A percentile compares a stretch with the other conserved stretches of the same genome.
phyloP scores from a whole-genome alignment of 805 yeast genomes.

The Candida ovalis region DNA sequence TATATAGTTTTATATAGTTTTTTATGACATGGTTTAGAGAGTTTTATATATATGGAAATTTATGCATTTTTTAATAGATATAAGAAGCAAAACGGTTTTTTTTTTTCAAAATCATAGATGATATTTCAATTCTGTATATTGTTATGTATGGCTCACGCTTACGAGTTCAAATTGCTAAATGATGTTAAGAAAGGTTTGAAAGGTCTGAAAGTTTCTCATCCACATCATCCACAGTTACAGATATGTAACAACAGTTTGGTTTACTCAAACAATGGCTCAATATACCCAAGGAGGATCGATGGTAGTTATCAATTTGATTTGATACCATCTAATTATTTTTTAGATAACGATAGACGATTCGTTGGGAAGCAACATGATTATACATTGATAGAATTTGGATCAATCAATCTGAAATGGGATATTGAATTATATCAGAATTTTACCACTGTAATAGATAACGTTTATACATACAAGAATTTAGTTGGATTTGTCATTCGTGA shows the following conservation, averaged over 20 bases:
- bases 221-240: slow-evolving; percentile 4
- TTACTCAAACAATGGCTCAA: slow-evolving; percentile 13
- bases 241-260: slow-evolving; percentile 10
- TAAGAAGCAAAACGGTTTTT: too few relatives aligned
- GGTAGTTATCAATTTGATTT: slow-evolving; percentile 6
- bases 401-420: slow-evolving; percentile 17
- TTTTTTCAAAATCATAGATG: too few relatives aligned
- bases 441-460: slow-evolving; percentile 68
- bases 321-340: slow-evolving; percentile 5
- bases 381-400: slow-evolving; percentile 13
- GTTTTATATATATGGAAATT: too few relatives aligned
- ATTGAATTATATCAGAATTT: slow-evolving; percentile 57
- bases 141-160: too few relatives aligned
- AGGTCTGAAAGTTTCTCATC: background rate
- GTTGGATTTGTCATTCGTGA: slow-evolving; percentile 91
- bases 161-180: background rate
- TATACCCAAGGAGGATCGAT: slow-evolving; percentile 3
- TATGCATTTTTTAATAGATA: too few relatives aligned
- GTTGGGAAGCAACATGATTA: slow-evolving; percentile 12
- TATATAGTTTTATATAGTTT: too few relatives aligned
- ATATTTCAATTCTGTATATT: too few relatives aligned
- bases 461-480: slow-evolving; percentile 66
- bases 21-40: too few relatives aligned
- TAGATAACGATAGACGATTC: slow-evolving; percentile 8
- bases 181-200: background rate